A percentile compares a stretch with the other conserved stretches of the same genome.
Conservation (phyloP, 208 protist genomes). For the Trypanosoma caninum region DNA sequence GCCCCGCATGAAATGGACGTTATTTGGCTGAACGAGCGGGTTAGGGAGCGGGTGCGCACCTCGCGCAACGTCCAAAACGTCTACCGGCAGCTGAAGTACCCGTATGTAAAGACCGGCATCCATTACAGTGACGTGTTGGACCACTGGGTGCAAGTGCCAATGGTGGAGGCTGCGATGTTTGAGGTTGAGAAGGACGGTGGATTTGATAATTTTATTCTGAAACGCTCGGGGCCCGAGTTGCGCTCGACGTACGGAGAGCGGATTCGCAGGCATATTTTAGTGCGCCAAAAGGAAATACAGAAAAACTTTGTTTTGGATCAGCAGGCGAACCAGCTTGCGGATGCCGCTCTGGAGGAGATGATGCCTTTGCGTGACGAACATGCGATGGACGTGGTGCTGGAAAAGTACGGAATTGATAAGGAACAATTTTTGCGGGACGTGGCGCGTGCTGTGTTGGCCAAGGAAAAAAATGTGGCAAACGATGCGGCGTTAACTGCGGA, state of each 20-base stretch:
- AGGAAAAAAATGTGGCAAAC: background rate
- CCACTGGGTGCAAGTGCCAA: constrained; percentile 91
- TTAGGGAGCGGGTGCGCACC: constrained; percentile 86
- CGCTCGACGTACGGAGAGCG: constrained; percentile 89
- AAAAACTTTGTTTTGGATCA: constrained; percentile 90
- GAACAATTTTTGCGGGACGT: constrained; percentile 61
- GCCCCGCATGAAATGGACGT: constrained; percentile 87
- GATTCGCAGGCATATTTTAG: constrained; percentile 83
- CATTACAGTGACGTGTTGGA: constrained; percentile 84
- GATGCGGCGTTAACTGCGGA: background rate
- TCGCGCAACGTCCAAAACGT: constrained; percentile 86
- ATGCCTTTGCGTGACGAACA: constrained; percentile 33
- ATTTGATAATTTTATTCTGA: constrained; percentile 91
- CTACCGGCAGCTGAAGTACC: constrained; percentile 89
- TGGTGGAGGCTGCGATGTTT: constrained; percentile 89
- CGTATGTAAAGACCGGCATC: constrained; percentile 86
- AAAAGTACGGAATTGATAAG: constrained; percentile 78
- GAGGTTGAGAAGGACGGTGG: constrained; percentile 86
- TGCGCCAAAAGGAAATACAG: constrained; percentile 86
- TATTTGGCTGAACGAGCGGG: constrained; percentile 89
- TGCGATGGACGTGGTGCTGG: constrained; percentile 49
- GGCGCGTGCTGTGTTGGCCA: constrained; percentile 24
- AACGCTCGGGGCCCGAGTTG: constrained; percentile 69
- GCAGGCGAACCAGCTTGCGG: constrained; percentile 64
- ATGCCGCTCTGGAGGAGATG: constrained; percentile 52